These are phyloP conservation scores for Annulohypoxylon nitens DNA, from an alignment of 495 filamentous ascomycete genomes.

Conservation along the genomic window DNA sequence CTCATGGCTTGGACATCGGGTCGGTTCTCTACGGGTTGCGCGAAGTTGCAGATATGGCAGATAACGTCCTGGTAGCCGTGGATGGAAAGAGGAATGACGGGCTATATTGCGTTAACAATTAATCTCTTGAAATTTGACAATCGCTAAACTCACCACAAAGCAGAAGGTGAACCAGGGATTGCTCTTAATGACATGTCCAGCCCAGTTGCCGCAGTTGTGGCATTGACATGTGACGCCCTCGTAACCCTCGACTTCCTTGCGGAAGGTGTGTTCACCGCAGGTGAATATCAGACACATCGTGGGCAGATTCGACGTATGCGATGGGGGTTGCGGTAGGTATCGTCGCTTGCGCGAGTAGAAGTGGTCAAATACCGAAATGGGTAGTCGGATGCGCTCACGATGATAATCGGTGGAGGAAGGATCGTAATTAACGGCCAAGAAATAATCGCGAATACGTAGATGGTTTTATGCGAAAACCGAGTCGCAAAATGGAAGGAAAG, in stretches of 20 bases:
- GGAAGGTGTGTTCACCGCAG: slow-evolving; percentile 69
- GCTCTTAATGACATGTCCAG: slow-evolving; percentile 63
- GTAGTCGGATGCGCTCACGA: background rate
- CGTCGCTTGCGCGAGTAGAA: slow-evolving; percentile 3
- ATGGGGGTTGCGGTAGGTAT: slow-evolving; percentile 4
- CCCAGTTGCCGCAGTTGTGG: slow-evolving; percentile 69
- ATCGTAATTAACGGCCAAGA: background rate
- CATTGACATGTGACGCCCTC: slow-evolving; percentile 67
- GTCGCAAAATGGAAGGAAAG: background rate
- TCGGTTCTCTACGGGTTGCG: slow-evolving; percentile 66
- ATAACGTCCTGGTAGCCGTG: slow-evolving; percentile 67
- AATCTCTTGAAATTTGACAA: background rate
- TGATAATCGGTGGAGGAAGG: background rate
- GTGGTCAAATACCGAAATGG: background rate
- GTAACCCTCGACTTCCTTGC: slow-evolving; percentile 66
- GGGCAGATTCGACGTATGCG: slow-evolving; percentile 24
- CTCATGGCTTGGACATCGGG: slow-evolving; percentile 63
- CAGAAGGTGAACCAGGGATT: slow-evolving; percentile 72
- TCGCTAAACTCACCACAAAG: slow-evolving; percentile 60
- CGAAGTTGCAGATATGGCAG: slow-evolving; percentile 68
- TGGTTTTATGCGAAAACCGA: slow-evolving; percentile 15
- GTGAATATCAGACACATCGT: slow-evolving; percentile 70
- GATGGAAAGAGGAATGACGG: slow-evolving; percentile 67
- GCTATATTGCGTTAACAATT: slow-evolving; percentile 51
- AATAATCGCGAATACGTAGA: background rate